Percentiles rank a stretch among this genome's conserved stretches.
Conservation (phyloP, 768 basidiomycete species). For the Termitomyces sp. region DNA sequence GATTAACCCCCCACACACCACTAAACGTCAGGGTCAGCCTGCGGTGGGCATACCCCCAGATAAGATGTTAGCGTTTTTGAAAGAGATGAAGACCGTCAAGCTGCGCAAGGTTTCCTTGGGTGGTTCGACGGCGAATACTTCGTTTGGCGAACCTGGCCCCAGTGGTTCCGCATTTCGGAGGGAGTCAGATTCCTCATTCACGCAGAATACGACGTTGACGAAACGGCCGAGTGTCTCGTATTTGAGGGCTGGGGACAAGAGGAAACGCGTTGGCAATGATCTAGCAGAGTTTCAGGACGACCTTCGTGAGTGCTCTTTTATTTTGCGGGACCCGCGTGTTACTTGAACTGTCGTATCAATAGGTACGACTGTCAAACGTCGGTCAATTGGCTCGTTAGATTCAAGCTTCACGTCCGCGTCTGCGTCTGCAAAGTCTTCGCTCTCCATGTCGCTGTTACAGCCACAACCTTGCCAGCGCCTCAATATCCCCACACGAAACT, state of each 20-base stretch:
- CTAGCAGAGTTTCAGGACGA: conserved; percentile 21
- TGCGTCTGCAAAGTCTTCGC: conserved; percentile 6
- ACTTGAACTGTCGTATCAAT: neutral
- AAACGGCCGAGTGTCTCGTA: neutral
- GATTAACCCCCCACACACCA: conserved; percentile 43
- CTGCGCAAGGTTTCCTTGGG: conserved; percentile 45
- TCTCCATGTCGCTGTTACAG: conserved; percentile 12
- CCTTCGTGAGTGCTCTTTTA: conserved; percentile 26
- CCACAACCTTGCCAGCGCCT: conserved; percentile 15
- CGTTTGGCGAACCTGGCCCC: neutral
- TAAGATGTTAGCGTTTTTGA: conserved; percentile 79
- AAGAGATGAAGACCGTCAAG: conserved; percentile 72
- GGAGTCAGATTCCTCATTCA: neutral
- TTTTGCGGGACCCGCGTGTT: neutral
- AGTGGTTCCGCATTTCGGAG: neutral
- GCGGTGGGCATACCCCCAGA: conserved; percentile 72
- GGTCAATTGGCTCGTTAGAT: conserved; percentile 24
- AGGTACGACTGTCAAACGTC: conserved; percentile 32
- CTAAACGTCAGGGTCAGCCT: conserved; percentile 51
- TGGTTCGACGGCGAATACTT: conserved; percentile 12
- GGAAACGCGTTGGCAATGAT: conserved; percentile 28
- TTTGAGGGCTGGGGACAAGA: conserved; percentile 22
- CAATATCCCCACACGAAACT: conserved; percentile 5
- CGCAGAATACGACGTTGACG: neutral
- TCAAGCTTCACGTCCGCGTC: conserved; percentile 20